Conservation (phyloP, 306 rosid genomes). For the Casuarina cunninghamiana region DNA sequence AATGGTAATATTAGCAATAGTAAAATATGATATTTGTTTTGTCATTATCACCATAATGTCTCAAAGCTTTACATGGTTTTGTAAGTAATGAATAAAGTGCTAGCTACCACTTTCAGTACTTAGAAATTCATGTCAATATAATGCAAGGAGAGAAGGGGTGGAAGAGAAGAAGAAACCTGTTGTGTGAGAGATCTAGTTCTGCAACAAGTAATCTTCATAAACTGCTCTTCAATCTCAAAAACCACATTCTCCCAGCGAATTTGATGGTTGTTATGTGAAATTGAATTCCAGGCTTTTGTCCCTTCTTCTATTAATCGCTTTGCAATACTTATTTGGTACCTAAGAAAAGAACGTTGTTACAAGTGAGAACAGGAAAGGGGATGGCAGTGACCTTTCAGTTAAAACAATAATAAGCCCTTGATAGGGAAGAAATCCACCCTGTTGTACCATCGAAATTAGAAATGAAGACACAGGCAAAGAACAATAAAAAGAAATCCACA, state of each 20-base stretch:
- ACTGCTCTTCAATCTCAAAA: slow-evolving; percentile 71
- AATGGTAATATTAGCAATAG: not conserved
- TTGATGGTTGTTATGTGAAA: slow-evolving; percentile 62
- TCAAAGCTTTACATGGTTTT: slow-evolving; percentile 2
- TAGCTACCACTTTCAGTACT: not conserved
- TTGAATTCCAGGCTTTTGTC: slow-evolving; percentile 68
- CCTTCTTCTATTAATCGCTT: slow-evolving; percentile 79
- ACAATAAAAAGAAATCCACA: not conserved
- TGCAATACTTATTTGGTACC: slow-evolving; percentile 75
- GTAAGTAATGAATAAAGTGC: not conserved
- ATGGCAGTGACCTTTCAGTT: slow-evolving; percentile 19
- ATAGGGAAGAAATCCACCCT: slow-evolving; percentile 17
- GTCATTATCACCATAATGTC: slow-evolving; percentile 8
- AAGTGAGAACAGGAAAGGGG: slow-evolving; percentile 16
- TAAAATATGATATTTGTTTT: not conserved
- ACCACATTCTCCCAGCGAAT: slow-evolving; percentile 71
- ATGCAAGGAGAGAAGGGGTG: not conserved
- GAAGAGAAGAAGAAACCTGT: slow-evolving; percentile 51
- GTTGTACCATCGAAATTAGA: slow-evolving; percentile 14
- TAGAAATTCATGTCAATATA: not conserved
- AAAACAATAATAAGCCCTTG: slow-evolving; percentile 13
- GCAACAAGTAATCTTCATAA: slow-evolving; percentile 75
- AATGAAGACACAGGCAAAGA: slow-evolving; percentile 11
- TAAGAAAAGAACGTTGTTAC: slow-evolving; percentile 33
- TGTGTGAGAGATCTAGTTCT: slow-evolving; percentile 71